Evolutionary conservation across 1,139 yeast species (phyloP), one percentile per base, ranked within the genome.

Genomic region (Yamadazyma atmosphaerica): DNA sequence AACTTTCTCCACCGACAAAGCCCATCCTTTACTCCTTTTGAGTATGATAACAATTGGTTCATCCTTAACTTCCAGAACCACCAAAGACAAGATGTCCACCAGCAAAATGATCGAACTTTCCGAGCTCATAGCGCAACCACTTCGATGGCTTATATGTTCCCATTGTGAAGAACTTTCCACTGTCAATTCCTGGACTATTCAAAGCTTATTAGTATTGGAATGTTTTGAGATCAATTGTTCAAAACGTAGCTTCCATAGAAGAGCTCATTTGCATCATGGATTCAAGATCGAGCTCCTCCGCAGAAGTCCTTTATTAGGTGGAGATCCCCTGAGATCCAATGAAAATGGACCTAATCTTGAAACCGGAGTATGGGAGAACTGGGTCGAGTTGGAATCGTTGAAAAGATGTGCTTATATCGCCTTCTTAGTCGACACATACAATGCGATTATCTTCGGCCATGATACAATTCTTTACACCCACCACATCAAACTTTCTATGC

Each of bases 191-290:
- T 82, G 85, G 80, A 74, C 82, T 3, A 65, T 83, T 32, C 89
- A 83, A 52, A 68, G 83, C 35, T 61, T 83, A 36, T 55, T 81
- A 34, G 53, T 83, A 33, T 56, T 83, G 19, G 89, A 83, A 52
- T 68, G 74, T 43, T 80, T 72, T 54, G 94, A 85, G 52, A 73
- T 79, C 43, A 48, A 49, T 1, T 42, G 50, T 16, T 56, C 79
- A 33, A 61, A 70, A 44, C 60, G 84, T 39, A 58, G 60, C 24
- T 58, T 81, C 38, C 90, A 84, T 52, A 87, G 83, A 51, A 59
- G 92, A 32, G 83, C 86, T 0, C 81, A 78, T 50, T 63, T 84
- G 6, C 87, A 84, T 50, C 89, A 83, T 54, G 89, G 86, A 4
- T 75, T 86, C 0, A 79, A 85, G 3, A 75, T 83, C 24, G 90